A percentile compares a stretch with the other conserved stretches of the same genome.
phyloP scores from a whole-genome alignment of 805 yeast species.

The Ogataea glucozyma region DNA sequence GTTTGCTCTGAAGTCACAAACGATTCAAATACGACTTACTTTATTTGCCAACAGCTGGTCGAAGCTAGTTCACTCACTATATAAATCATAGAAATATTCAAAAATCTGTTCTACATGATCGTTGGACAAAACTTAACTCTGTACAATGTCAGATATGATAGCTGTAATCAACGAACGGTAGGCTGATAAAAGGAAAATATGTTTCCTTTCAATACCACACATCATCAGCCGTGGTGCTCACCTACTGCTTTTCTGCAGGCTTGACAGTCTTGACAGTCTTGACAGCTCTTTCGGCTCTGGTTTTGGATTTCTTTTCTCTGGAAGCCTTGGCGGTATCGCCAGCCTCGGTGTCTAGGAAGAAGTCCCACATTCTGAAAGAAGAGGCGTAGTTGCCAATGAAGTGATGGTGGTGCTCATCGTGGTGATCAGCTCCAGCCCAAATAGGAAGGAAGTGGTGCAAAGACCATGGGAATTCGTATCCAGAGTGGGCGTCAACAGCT shows the following conservation, averaged over 20 bases:
- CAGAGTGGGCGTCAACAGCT: slow-evolving; percentile 97
- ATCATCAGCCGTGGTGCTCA: not conserved
- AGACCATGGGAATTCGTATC: slow-evolving; percentile 97
- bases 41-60: too few relatives aligned
- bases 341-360: slow-evolving; percentile 81
- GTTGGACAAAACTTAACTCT: not conserved
- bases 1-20: too few relatives aligned
- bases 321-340: slow-evolving; percentile 76
- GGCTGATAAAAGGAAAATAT: too few relatives aligned
- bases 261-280: slow-evolving; percentile 7
- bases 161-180: too few relatives aligned
- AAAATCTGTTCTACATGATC: too few relatives aligned
- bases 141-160: not conserved
- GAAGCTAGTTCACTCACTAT: not conserved
- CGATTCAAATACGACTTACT: too few relatives aligned
- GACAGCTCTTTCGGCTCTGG: slow-evolving; percentile 50
- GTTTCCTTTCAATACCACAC: not conserved
- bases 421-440: slow-evolving; percentile 99
- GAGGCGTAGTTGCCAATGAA: slow-evolving; percentile 95
- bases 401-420: slow-evolving; percentile 95
- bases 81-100: too few relatives aligned
- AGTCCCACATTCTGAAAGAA: slow-evolving; percentile 96
- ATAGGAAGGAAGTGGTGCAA: slow-evolving; percentile 88
- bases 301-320: slow-evolving; percentile 66
- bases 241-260: too few relatives aligned